Evolutionary conservation across 495 filamentous ascomycete species (phyloP).

Genomic region (Aspergillus cavernicola): DNA sequence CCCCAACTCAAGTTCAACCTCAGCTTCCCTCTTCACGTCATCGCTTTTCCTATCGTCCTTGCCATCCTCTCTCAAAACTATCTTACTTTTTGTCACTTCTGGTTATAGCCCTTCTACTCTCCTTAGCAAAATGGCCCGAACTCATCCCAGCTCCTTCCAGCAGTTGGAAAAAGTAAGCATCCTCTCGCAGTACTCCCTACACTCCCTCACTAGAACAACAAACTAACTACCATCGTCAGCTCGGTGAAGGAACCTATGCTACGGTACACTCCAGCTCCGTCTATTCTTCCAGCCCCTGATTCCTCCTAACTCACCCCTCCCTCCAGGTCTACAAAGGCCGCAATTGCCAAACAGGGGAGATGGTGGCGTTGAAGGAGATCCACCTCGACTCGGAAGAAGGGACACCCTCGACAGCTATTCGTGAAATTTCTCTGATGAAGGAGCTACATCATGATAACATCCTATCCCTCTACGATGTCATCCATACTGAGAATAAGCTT

Average conservation of each 20-base stretch:
- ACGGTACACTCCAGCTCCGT: constrained; percentile 59
- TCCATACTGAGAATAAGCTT: constrained; percentile 98
- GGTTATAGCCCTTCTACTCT: not conserved
- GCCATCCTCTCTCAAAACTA: not conserved
- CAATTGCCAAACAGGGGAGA: constrained; percentile 90
- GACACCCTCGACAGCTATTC: constrained; percentile 92
- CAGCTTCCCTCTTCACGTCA: not conserved
- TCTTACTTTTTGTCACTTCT: not conserved
- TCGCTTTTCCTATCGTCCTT: not conserved
- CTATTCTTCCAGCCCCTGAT: not conserved
- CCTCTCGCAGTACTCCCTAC: not conserved
- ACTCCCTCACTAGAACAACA: not conserved
- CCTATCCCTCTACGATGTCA: constrained; percentile 93
- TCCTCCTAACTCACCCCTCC: constrained; percentile 9
- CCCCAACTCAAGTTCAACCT: not conserved
- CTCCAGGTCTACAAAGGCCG: constrained; percentile 92
- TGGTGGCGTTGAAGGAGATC: constrained; percentile 97
- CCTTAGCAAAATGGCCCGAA: constrained; percentile 11
- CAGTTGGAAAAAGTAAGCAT: constrained; percentile 78
- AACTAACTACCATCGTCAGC: constrained; percentile 34
- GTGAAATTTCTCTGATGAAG: constrained; percentile 98
- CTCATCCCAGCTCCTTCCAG: constrained; percentile 81
- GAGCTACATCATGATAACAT: constrained; percentile 98
- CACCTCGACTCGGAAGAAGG: constrained; percentile 98
- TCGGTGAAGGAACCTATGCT: constrained; percentile 98